Conservation (phyloP, 176 grass and related monocot species). For the Musa schizocarpa region DNA sequence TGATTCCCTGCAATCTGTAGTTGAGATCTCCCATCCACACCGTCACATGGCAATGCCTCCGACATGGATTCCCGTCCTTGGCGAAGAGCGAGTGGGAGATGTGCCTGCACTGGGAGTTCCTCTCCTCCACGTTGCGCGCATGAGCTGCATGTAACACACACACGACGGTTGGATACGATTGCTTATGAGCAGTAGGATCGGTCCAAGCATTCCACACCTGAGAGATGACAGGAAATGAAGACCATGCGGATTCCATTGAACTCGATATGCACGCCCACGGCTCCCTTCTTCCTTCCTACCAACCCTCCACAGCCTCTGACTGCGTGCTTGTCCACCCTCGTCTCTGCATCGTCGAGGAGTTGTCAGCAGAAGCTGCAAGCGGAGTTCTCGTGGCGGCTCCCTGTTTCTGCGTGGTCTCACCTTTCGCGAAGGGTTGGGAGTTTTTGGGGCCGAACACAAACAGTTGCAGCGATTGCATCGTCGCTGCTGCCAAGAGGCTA, state of each 20-base stretch:
- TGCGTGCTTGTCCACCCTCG: conserved; percentile 37
- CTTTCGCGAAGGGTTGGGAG: conserved; percentile 32
- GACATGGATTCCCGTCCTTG: conserved; percentile 19
- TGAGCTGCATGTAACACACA: conserved; percentile 33
- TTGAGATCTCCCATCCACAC: conserved; percentile 73
- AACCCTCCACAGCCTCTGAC: conserved; percentile 40
- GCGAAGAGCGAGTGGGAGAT: conserved; percentile 45
- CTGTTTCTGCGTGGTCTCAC: conserved; percentile 3
- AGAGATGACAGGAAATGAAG: conserved; percentile 58
- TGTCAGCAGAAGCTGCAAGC: too few species aligned
- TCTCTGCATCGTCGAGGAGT: conserved; percentile 20
- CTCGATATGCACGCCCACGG: conserved; percentile 49
- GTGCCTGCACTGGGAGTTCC: conserved; percentile 49
- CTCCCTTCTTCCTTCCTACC: conserved; percentile 69
- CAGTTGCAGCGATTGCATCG: conserved; percentile 58
- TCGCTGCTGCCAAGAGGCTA: conserved; percentile 37
- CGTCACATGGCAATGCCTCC: conserved; percentile 28
- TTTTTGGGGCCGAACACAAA: conserved; percentile 48
- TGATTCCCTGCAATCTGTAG: conserved; percentile 54
- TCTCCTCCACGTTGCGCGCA: conserved; percentile 51
- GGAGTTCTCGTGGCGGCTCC: too few species aligned
- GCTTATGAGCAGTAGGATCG: too few species aligned
- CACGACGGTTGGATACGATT: too few species aligned
- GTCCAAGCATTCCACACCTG: conserved; percentile 18
- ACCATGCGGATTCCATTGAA: conserved; percentile 49